phyloP scores from a whole-genome alignment of 2,329 filamentous ascomycete genomes.

The Paecilomyces niveus region DNA sequence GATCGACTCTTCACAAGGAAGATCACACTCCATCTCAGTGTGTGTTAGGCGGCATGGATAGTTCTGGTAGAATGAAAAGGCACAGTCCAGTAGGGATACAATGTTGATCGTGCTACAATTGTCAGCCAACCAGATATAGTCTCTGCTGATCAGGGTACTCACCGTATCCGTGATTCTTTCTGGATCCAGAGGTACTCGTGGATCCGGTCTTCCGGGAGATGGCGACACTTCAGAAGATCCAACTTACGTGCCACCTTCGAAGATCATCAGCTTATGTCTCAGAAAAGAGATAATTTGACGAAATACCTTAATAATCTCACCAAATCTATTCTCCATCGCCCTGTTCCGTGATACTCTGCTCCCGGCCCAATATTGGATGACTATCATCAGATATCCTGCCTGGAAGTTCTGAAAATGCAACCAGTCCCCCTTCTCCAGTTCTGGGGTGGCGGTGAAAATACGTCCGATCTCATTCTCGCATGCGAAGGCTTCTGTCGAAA shows the following conservation, averaged over 20 bases:
- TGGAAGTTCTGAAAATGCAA: conserved; percentile 34
- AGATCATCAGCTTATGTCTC: not conserved
- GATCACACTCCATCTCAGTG: conserved; percentile 36
- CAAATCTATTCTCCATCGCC: conserved; percentile 38
- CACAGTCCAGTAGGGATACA: conserved; percentile 37
- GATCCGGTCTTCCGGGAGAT: conserved; percentile 29
- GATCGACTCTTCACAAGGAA: conserved; percentile 35
- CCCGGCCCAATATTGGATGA: conserved; percentile 40
- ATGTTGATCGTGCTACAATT: conserved; percentile 29
- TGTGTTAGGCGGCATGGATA: conserved; percentile 35
- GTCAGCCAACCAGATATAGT: not conserved
- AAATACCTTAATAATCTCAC: conserved; percentile 34
- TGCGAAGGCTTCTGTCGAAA: conserved; percentile 36
- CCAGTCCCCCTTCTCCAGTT: conserved; percentile 23
- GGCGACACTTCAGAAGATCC: conserved; percentile 29
- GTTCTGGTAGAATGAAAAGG: conserved; percentile 40
- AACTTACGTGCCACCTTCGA: conserved; percentile 32
- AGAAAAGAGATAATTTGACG: not conserved
- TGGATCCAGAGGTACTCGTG: conserved; percentile 37
- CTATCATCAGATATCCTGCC: conserved; percentile 35
- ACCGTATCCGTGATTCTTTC: conserved; percentile 39
- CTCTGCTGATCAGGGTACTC: conserved; percentile 3
- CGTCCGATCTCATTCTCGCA: conserved; percentile 32
- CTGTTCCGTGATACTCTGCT: conserved; percentile 30
- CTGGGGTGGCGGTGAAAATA: conserved; percentile 17